Percentiles rank a stretch among this genome's conserved stretches.
phyloP scores from a whole-genome alignment of 495 filamentous ascomycete species.

The Hypoxylon lienhwacheense region DNA sequence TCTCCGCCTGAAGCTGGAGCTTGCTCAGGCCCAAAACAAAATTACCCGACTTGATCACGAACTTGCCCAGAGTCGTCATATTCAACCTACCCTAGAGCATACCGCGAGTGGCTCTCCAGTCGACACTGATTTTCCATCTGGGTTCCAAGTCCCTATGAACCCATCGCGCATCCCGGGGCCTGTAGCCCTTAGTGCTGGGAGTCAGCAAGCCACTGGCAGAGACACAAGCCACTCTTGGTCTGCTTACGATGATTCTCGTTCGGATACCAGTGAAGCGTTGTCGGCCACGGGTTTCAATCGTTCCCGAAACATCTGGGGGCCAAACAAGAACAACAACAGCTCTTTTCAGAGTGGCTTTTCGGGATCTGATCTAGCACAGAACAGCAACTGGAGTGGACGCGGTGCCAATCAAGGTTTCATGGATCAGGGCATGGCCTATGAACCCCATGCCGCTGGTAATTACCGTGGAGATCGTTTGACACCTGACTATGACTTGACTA shows the following conservation, averaged over 20 bases:
- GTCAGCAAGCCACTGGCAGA: constrained; percentile 54
- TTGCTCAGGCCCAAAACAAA: constrained; percentile 74
- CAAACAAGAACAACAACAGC: constrained; percentile 40
- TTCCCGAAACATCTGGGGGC: constrained; percentile 65
- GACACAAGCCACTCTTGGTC: constrained; percentile 62
- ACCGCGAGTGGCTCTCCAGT: constrained; percentile 37
- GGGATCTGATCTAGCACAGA: constrained; percentile 41
- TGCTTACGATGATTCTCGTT: constrained; percentile 65
- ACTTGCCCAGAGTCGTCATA: constrained; percentile 69
- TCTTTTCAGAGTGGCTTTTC: constrained; percentile 43
- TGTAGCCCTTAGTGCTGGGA: constrained; percentile 55
- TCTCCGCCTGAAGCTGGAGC: constrained; percentile 65
- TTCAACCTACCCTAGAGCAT: constrained; percentile 46
- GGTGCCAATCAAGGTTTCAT: constrained; percentile 38
- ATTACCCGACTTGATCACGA: constrained; percentile 85
- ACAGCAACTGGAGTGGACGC: constrained; percentile 46
- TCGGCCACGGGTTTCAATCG: constrained; percentile 63
- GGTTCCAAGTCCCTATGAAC: constrained; percentile 22
- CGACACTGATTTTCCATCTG: constrained; percentile 37
- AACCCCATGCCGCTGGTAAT: constrained; percentile 36
- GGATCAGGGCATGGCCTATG: constrained; percentile 37
- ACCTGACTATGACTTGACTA: constrained; percentile 49
- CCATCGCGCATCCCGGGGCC: constrained; percentile 30
- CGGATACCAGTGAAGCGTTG: constrained; percentile 63
- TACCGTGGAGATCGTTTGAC: constrained; percentile 51